Evolutionary conservation across 2,329 filamentous ascomycete genomes (phyloP), one percentile per base, ranked within the genome.

Genomic region (Fusarium abutilonis): DNA sequence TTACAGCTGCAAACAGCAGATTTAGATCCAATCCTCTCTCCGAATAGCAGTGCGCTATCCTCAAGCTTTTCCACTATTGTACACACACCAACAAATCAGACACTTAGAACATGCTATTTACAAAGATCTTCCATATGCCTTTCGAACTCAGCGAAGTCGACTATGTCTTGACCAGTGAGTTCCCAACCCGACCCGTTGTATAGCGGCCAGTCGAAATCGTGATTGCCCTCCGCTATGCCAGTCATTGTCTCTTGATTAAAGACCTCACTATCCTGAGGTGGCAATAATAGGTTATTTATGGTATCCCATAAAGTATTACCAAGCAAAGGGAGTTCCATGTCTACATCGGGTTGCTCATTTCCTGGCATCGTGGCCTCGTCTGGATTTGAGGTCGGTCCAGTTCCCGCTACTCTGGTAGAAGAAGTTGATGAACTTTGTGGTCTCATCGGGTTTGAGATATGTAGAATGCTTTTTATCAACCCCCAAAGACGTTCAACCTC

Each of bases 401-500:
- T n/a, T n/a, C n/a, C n/a, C n/a, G n/a, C n/a, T n/a, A n/a, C n/a
- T n/a, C n/a, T n/a, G n/a, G n/a, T n/a, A n/a, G n/a, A n/a, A n/a
- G n/a, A n/a, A n/a, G n/a, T n/a, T n/a, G n/a, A n/a, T n/a, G n/a
- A n/a, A n/a, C n/a, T n/a, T n/a, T n/a, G 13, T 7, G 3, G 31
- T n/a, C 13, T 32, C 4, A 5, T n/a, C 7, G 11, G 5, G 6
- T 14, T 26, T 3, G 8, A 11, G 35, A 19, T 40, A 1, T 7
- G 38, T 14, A 26, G 17, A 11, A 41, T 17, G 13, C 38, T 34
- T 19, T 41, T 28, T 28, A 28, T n/a, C 7, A 11, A 26, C 9
- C 17, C 46, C 47, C 47, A 47, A 14, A 42, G 29, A 9, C 29
- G 26, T 31, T 56, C 35, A 4, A 56, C 35, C 17, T 60, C 41